These are phyloP conservation scores for Apiotrichum sp. DNA, from an alignment of 1,284 basidiomycete genomes.

Conservation along the genomic window DNA sequence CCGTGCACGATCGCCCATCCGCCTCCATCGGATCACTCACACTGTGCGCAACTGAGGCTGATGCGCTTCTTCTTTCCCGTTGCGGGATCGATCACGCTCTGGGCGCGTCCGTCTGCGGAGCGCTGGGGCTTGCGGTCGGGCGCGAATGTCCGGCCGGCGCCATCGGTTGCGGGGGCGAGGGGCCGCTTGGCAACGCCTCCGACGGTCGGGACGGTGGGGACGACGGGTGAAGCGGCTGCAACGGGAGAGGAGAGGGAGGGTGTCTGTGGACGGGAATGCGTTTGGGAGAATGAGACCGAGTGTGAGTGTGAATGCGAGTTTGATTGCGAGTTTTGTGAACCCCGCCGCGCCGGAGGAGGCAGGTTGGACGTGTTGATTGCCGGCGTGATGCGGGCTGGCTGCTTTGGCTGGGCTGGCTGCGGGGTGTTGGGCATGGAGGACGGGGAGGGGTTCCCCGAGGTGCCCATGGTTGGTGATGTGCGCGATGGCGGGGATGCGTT, in stretches of 20 bases:
- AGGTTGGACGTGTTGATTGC: neutral
- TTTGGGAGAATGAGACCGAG: too few relatives aligned
- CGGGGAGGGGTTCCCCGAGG: too few relatives aligned
- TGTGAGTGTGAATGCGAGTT: too few relatives aligned
- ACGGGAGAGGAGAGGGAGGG: too few relatives aligned
- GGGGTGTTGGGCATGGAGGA: too few relatives aligned
- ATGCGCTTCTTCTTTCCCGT: conserved; percentile 45
- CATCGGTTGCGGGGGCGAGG: conserved; percentile 8
- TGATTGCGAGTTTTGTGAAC: conserved; percentile 5
- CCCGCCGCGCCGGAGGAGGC: conserved; percentile 6
- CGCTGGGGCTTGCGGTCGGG: conserved; percentile 18
- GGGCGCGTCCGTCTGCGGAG: conserved; percentile 12
- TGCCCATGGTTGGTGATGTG: too few relatives aligned
- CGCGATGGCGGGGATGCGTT: too few relatives aligned
- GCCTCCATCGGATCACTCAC: conserved; percentile 23
- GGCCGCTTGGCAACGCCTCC: conserved; percentile 10
- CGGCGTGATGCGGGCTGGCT: neutral
- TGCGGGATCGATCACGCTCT: conserved; percentile 18
- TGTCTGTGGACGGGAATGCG: too few relatives aligned
- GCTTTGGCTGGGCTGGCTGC: neutral
- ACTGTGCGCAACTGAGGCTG: conserved; percentile 46
- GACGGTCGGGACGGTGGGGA: neutral
- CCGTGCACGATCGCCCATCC: too few relatives aligned
- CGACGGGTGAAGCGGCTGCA: too few relatives aligned
- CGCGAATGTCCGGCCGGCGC: conserved; percentile 3